Percentiles rank a stretch among this genome's conserved stretches.
Conservation (phyloP, 352 stramenopile species). For the Globisporangium emineosum region DNA sequence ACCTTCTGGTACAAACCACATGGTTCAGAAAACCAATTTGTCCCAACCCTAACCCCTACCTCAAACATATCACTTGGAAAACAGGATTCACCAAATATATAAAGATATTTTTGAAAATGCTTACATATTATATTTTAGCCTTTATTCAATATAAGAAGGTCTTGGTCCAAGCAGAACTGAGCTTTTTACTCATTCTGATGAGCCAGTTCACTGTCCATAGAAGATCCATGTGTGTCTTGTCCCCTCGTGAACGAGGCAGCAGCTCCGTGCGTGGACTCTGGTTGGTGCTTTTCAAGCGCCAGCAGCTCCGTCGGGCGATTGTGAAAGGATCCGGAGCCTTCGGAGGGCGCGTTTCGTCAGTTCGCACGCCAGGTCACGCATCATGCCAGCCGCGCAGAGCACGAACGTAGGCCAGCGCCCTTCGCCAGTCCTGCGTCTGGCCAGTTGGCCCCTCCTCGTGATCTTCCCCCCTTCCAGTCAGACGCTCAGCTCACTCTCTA, state of each 20-base stretch:
- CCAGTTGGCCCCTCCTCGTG: neutral
- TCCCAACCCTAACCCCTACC: neutral
- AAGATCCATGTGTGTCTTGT: conserved; percentile 2
- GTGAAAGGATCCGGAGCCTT: neutral
- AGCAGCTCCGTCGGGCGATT: neutral
- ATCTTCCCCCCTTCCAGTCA: conserved; percentile 6
- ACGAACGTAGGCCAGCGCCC: no score
- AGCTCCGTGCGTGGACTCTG: neutral
- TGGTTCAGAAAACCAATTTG: neutral
- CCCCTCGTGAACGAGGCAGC: neutral
- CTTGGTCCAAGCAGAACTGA: neutral
- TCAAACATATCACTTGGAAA: neutral
- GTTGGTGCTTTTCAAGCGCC: neutral
- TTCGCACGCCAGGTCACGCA: conserved; percentile 2
- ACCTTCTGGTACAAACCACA: neutral
- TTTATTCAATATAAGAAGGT: neutral
- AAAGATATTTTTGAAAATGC: neutral
- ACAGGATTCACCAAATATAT: neutral
- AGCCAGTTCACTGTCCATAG: conserved; percentile 7
- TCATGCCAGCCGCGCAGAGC: conserved; percentile 3
- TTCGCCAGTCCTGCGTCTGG: neutral
- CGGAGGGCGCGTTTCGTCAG: neutral
- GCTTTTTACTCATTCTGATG: neutral
- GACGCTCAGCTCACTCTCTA: conserved; percentile 6
- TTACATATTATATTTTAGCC: neutral